A percentile compares a stretch with the other conserved stretches of the same genome.
Evolutionary conservation across 1,284 basidiomycete species (phyloP).

Genomic region (Butyriboletus appendiculatus): DNA sequence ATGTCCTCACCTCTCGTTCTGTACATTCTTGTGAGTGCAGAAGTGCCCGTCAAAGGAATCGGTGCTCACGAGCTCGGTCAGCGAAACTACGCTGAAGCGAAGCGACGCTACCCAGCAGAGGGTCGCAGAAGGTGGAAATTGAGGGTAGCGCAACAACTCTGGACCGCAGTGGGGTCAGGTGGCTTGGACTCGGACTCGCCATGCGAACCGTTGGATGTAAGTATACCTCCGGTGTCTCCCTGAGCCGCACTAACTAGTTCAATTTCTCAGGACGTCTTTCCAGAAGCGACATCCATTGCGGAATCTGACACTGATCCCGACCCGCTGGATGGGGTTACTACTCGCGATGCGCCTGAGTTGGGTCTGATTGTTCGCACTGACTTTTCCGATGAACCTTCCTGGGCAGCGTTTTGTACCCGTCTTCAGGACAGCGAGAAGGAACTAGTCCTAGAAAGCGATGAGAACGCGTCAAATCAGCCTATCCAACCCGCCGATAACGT

Average conservation of each 20-base stretch:
- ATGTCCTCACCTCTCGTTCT: slow-evolving; percentile 25
- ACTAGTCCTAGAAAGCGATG: slow-evolving; percentile 33
- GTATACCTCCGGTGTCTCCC: background rate
- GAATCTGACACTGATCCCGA: slow-evolving; percentile 48
- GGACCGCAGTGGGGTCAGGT: slow-evolving; percentile 30
- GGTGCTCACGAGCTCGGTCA: slow-evolving; percentile 20
- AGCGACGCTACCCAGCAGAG: slow-evolving; percentile 37
- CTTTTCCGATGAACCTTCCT: slow-evolving; percentile 63
- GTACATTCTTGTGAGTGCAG: slow-evolving; percentile 22
- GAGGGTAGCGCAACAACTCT: slow-evolving; percentile 42
- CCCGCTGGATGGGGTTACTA: slow-evolving; percentile 40
- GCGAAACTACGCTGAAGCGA: slow-evolving; percentile 40
- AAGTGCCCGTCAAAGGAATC: background rate
- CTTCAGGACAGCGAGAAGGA: slow-evolving; percentile 56
- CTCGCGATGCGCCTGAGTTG: slow-evolving; percentile 34
- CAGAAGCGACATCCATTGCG: slow-evolving; percentile 35
- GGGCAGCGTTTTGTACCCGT: slow-evolving; percentile 52
- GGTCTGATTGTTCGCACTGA: slow-evolving; percentile 71
- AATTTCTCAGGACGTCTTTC: slow-evolving; percentile 13
- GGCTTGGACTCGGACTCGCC: slow-evolving; percentile 16
- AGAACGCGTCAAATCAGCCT: slow-evolving; percentile 16
- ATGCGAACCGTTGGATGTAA: slow-evolving; percentile 11
- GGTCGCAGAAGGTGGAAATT: slow-evolving; percentile 44
- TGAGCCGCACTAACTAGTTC: background rate
- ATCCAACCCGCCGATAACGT: background rate